Evolutionary conservation across 148 eudicot species (phyloP).

Genomic region (Tetragonia tetragonoides): DNA sequence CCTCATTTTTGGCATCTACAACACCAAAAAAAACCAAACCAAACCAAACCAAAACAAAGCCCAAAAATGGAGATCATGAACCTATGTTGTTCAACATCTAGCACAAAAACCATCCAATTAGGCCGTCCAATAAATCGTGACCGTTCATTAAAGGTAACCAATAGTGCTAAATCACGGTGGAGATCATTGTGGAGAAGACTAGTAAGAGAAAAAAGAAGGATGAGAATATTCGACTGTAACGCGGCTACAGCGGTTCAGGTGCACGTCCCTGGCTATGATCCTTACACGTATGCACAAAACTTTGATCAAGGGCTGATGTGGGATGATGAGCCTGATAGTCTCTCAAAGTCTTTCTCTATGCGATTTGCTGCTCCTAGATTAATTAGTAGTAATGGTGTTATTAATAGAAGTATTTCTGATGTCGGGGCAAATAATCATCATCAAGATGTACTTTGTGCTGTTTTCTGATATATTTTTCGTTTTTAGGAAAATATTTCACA

Average conservation of each 20-base stretch:
- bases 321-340: conserved; percentile 42
- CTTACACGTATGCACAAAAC: conserved; percentile 46
- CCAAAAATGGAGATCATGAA: conserved; percentile 28
- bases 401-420: conserved; percentile 12
- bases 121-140: conserved; percentile 22
- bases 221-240: conserved; percentile 27
- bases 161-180: conserved; percentile 23
- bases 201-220: conserved; percentile 34
- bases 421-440: conserved; percentile 3
- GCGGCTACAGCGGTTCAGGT: conserved; percentile 10
- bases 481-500: background rate
- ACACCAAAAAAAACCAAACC: background rate
- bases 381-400: background rate
- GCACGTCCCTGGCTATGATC: conserved; percentile 40
- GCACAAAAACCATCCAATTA: conserved; percentile 20
- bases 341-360: conserved; percentile 48
- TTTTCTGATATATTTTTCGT: background rate
- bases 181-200: conserved; percentile 37
- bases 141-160: conserved; percentile 14
- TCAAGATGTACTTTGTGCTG: conserved; percentile 22
- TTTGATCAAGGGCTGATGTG: conserved; percentile 46
- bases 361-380: conserved; percentile 48
- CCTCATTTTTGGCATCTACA: background rate
- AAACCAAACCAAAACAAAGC: no score
- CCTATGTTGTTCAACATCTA: conserved; percentile 18